phyloP scores from a whole-genome alignment of 1,284 basidiomycete genomes.

The Inonotus hispidus region DNA sequence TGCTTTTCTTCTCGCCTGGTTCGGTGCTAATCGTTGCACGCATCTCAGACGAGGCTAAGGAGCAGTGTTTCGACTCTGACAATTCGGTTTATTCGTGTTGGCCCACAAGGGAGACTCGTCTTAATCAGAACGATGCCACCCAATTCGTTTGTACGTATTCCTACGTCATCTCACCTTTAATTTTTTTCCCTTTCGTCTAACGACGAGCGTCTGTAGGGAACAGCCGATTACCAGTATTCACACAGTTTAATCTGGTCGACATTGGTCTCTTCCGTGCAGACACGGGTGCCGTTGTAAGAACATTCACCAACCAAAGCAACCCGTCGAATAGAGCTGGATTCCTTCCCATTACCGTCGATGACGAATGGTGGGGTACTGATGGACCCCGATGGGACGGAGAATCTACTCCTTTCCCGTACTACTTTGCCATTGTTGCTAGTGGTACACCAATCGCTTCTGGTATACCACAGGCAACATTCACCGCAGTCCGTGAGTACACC shows the following conservation, averaged over 20 bases:
- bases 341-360: conserved; percentile 54
- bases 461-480: conserved; percentile 63
- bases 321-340: conserved; percentile 50
- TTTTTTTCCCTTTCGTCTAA: conserved; percentile 22
- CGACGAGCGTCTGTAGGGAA: conserved; percentile 39
- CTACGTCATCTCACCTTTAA: background rate
- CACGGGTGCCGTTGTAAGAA: conserved; percentile 43
- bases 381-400: conserved; percentile 46
- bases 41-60: conserved; percentile 13
- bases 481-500: conserved; percentile 62
- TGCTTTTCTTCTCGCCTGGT: background rate
- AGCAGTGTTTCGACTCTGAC: conserved; percentile 15
- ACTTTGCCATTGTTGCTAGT: conserved; percentile 61
- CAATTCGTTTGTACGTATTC: conserved; percentile 30
- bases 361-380: conserved; percentile 63
- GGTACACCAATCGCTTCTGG: conserved; percentile 47
- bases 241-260: conserved; percentile 47
- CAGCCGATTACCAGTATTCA: conserved; percentile 39
- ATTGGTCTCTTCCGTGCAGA: conserved; percentile 69
- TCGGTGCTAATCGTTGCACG: background rate
- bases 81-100: conserved; percentile 31
- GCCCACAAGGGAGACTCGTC: conserved; percentile 25
- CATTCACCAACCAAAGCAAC: conserved; percentile 38
- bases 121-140: conserved; percentile 29
- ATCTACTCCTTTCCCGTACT: conserved; percentile 60